Evolutionary conservation across 129 eudicot genomes (phyloP), one percentile per base, ranked within the genome.

Genomic region (Ambrosia artemisiifolia): DNA sequence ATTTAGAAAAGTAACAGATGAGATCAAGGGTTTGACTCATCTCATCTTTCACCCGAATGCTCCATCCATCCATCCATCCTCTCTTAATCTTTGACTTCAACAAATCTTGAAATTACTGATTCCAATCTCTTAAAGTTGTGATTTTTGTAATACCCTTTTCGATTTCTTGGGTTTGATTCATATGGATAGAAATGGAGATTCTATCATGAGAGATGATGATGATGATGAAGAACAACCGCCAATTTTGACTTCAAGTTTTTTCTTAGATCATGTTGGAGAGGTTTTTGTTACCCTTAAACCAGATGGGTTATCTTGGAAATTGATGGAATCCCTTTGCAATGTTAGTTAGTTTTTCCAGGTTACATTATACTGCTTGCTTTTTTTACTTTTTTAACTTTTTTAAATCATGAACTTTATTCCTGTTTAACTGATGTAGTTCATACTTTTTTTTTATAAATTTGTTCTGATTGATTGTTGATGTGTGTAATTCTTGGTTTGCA

Each of bases 261-360:
- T 87, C 72, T 70, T 94, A 81, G 91, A 94, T 87, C 84, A 78
- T 59, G 85, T 81, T 48, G 96, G 96, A 35, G 92, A 83, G 84
- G 96, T 94, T 73, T 70, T 75, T 83, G 85, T 92, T 61, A 80
- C 88, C 73, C 82, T 80, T 53, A 67, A 79, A 56, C 72, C 87
- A 35, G 80, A 83, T 49, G 88, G 84, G 65, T 75, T 91, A 78
- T 84, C 87, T 16, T 91, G 97, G 92, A 78, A 79, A 78, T 71
- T 76, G 54, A 78, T 81, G 70, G 91, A 88, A 9, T 82, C 95
- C 71, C 20, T 74, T 17, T 32, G 62, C 76, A 70, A 84, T 81
- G 97, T 91, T 71, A 91, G 92, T 74, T 24, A 24, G 28, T 24
- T 75, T 73, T 73, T 32, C 66, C 75, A 50, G 70, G 77, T 69